Evolutionary conservation across 1,284 basidiomycete genomes (phyloP).

Genomic region (Hemileia vastatrix): DNA sequence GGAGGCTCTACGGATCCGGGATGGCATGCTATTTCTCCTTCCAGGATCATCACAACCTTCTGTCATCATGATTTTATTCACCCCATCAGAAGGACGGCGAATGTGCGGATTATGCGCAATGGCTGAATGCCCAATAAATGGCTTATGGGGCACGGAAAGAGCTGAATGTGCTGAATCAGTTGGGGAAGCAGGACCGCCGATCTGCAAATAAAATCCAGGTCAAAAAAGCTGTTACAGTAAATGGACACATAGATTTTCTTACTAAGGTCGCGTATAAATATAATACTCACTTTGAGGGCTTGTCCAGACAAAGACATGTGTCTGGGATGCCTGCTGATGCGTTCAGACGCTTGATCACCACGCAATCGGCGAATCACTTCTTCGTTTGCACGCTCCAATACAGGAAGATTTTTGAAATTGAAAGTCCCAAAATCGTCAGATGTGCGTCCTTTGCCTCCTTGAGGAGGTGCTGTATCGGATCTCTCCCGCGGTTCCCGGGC

Average conservation of each 20-base stretch:
- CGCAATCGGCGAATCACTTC: slow-evolving; percentile 87
- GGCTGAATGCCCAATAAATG: not conserved
- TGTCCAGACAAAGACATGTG: slow-evolving; percentile 14
- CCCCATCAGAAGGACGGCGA: slow-evolving; percentile 15
- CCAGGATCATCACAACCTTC: slow-evolving; percentile 15
- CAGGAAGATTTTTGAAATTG: slow-evolving; percentile 93
- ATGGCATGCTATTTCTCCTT: slow-evolving; percentile 31
- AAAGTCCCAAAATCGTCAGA: slow-evolving; percentile 94
- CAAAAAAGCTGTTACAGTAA: no score
- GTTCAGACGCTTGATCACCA: slow-evolving; percentile 43
- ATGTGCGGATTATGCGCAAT: not conserved
- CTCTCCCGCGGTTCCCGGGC: not conserved
- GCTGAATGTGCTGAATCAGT: slow-evolving; percentile 15
- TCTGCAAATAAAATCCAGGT: no score
- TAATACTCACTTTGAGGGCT: slow-evolving; percentile 9
- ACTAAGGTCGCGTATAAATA: no score
- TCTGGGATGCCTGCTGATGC: slow-evolving; percentile 7
- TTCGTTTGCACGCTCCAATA: slow-evolving; percentile 96
- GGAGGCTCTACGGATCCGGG: slow-evolving; percentile 29
- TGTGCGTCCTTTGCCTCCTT: slow-evolving; percentile 40
- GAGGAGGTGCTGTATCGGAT: slow-evolving; percentile 22
- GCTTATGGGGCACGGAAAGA: not conserved
- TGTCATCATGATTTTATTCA: not conserved
- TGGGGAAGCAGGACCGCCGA: slow-evolving; percentile 8
- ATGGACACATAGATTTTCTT: no score